Conservation (phyloP, 352 stramenopile genomes). For the Phytophthora ohioensis region DNA sequence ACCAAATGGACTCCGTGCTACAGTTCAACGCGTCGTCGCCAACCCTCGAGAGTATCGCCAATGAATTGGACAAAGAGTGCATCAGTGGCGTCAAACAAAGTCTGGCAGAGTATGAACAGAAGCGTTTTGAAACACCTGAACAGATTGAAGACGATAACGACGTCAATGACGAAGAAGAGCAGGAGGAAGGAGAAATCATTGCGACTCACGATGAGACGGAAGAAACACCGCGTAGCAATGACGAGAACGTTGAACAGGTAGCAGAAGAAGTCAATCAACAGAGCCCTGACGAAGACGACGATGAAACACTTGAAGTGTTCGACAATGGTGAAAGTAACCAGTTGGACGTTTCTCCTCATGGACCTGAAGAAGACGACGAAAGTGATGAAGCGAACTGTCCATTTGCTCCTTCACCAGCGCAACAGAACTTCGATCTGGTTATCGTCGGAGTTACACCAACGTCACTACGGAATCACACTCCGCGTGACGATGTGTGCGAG, state of each 20-base stretch:
- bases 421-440: slow-evolving; percentile 25
- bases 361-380: slow-evolving; percentile 20
- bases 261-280: slow-evolving; percentile 8
- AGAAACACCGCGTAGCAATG: not conserved
- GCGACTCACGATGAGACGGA: slow-evolving; percentile 30
- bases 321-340: slow-evolving; percentile 24
- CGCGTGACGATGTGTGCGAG: slow-evolving; percentile 10
- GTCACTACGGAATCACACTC: slow-evolving; percentile 19
- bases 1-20: slow-evolving; percentile 22
- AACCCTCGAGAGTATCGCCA: not conserved
- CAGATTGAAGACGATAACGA: slow-evolving; percentile 12
- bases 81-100: slow-evolving; percentile 6
- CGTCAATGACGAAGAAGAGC: slow-evolving; percentile 10
- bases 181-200: slow-evolving; percentile 27
- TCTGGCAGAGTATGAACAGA: slow-evolving; percentile 12
- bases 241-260: slow-evolving; percentile 3
- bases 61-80: not conserved
- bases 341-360: slow-evolving; percentile 6
- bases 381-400: not conserved
- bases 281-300: slow-evolving; percentile 30
- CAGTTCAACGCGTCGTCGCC: slow-evolving; percentile 20
- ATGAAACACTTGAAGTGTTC: slow-evolving; percentile 63
- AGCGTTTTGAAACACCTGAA: slow-evolving; percentile 7
- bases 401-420: slow-evolving; percentile 2
- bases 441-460: slow-evolving; percentile 32